Conservation (phyloP, 495 filamentous ascomycete genomes). For the Bacidia rubella region DNA sequence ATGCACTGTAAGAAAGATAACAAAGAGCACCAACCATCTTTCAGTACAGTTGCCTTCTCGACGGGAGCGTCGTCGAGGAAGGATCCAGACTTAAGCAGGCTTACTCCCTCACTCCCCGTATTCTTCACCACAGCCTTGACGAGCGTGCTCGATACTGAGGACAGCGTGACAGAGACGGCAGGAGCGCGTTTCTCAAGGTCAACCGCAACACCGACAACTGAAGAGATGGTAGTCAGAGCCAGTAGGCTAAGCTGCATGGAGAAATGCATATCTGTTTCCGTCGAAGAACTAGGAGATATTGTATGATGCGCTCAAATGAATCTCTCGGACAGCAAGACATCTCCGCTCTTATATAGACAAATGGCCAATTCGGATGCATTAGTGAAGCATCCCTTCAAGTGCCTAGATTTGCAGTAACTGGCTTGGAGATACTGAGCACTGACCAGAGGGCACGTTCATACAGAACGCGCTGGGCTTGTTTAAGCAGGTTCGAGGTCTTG, state of each 20-base stretch:
- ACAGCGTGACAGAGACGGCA: conserved; percentile 38
- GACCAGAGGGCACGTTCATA: background rate
- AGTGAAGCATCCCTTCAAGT: background rate
- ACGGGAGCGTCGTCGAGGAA: conserved; percentile 44
- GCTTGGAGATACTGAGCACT: background rate
- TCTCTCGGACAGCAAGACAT: background rate
- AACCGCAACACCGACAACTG: conserved; percentile 28
- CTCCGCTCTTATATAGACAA: background rate
- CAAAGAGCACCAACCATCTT: conserved; percentile 28
- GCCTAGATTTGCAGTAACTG: background rate
- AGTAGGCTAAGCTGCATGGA: background rate
- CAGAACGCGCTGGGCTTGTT: background rate
- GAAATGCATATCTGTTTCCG: background rate
- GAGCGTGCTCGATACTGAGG: conserved; percentile 38
- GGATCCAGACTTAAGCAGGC: conserved; percentile 48
- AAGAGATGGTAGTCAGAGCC: conserved; percentile 29
- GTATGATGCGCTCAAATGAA: background rate
- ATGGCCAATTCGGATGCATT: background rate
- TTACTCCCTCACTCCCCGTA: conserved; percentile 38
- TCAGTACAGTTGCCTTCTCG: conserved; percentile 46
- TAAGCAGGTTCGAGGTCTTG: background rate
- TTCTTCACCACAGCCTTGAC: conserved; percentile 51
- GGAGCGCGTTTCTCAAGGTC: conserved; percentile 28
- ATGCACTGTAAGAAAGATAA: background rate
- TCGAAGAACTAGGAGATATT: background rate